Conservation (phyloP, 306 rosid genomes). For the Trifolium repens region DNA sequence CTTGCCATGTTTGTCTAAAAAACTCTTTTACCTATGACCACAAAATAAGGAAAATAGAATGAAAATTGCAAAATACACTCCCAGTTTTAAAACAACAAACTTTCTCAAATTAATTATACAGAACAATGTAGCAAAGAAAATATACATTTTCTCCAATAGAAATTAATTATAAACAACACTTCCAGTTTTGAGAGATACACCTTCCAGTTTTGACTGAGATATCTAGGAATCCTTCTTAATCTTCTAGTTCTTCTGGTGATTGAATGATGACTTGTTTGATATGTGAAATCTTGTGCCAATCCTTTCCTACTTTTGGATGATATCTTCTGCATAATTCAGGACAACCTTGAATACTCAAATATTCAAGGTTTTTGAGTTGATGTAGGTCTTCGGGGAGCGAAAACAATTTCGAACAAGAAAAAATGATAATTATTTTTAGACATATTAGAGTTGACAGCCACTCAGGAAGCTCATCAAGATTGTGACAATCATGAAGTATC, state of each 20-base stretch:
- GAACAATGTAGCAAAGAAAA: too few species aligned
- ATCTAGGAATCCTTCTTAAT: neutral
- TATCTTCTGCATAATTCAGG: neutral
- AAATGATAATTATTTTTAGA: neutral
- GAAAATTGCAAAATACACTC: too few species aligned
- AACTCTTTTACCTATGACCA: too few species aligned
- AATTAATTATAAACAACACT: too few species aligned
- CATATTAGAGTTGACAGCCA: neutral
- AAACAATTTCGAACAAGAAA: neutral
- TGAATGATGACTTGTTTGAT: neutral
- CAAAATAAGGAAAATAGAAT: too few species aligned
- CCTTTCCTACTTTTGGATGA: neutral
- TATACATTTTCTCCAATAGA: too few species aligned
- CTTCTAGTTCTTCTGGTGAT: neutral
- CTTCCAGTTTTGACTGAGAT: neutral
- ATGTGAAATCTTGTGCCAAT: neutral
- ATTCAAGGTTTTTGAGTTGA: neutral
- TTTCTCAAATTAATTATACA: too few species aligned
- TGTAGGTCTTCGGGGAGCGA: neutral
- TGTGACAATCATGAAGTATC: accelerated
- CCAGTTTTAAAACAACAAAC: too few species aligned
- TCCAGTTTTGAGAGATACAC: neutral
- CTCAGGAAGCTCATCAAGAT: neutral
- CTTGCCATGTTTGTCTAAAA: too few species aligned
- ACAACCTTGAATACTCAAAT: neutral